A percentile compares a stretch with the other conserved stretches of the same genome.
Conservation (phyloP, 441 rosid species). For the Croton setiger region DNA sequence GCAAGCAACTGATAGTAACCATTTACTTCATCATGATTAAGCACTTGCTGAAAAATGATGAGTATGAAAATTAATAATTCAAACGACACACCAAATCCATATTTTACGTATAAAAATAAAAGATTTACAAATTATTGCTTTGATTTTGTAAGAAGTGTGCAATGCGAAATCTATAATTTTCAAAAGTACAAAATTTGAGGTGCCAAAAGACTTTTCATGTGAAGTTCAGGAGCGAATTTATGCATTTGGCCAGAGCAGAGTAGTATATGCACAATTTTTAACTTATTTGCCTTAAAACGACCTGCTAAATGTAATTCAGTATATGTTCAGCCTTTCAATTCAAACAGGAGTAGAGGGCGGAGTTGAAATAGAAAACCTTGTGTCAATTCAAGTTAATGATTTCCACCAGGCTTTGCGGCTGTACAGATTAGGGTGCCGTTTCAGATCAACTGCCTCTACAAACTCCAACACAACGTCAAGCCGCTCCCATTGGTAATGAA, state of each 20-base stretch:
- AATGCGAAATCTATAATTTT: no score
- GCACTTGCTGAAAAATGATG: no score
- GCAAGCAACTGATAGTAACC: conserved; percentile 56
- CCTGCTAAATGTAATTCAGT: conserved; percentile 1
- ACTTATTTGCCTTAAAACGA: background rate
- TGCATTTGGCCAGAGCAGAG: background rate
- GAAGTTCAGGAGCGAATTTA: no score
- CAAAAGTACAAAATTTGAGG: no score
- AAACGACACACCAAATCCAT: no score
- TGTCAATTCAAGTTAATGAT: conserved; percentile 59
- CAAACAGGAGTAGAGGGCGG: conserved; percentile 58
- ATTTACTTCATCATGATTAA: no score
- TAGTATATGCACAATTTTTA: background rate
- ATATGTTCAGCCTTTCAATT: conserved; percentile 56
- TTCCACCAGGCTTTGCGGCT: conserved; percentile 63
- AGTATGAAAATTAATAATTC: no score
- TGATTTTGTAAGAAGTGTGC: no score
- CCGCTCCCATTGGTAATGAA: conserved; percentile 82
- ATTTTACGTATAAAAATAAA: no score
- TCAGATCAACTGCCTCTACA: conserved; percentile 82
- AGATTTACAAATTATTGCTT: no score
- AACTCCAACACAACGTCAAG: conserved; percentile 68
- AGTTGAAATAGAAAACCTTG: conserved; percentile 60
- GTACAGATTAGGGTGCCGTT: conserved; percentile 68
- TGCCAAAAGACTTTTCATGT: no score